Conservation (phyloP, 495 filamentous ascomycete species). For the Trichoderma orchidacearum region DNA sequence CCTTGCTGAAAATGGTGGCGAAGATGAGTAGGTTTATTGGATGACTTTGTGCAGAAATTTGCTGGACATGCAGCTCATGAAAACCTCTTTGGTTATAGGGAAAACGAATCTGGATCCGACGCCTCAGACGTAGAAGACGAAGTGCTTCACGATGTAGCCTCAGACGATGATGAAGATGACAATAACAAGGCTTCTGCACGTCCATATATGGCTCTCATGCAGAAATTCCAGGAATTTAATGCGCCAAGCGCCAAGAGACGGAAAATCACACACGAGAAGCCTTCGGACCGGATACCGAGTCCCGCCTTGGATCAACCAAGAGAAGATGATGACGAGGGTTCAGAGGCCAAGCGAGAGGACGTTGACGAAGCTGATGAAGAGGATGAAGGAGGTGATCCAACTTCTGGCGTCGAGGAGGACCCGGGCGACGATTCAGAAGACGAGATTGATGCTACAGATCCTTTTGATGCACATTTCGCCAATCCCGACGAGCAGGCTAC, state of each 20-base stretch:
- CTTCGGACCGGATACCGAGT: slow-evolving; percentile 3
- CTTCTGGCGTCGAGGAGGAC: slow-evolving; percentile 23
- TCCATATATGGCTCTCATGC: slow-evolving; percentile 54
- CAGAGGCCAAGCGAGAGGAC: slow-evolving; percentile 15
- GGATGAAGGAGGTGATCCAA: slow-evolving; percentile 15
- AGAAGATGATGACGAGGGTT: slow-evolving; percentile 7
- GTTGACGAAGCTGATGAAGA: slow-evolving; percentile 27
- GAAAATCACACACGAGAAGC: slow-evolving; percentile 39
- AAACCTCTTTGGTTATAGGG: not conserved
- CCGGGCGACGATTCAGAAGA: slow-evolving; percentile 29
- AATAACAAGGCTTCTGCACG: slow-evolving; percentile 22
- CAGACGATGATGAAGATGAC: slow-evolving; percentile 14
- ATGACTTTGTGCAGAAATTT: not conserved
- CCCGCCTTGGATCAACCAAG: slow-evolving; percentile 4
- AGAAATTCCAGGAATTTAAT: slow-evolving; percentile 42
- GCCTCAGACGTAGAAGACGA: slow-evolving; percentile 14
- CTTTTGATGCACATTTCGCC: slow-evolving; percentile 71
- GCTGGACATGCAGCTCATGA: not conserved
- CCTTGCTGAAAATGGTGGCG: slow-evolving; percentile 11
- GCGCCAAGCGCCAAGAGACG: slow-evolving; percentile 51
- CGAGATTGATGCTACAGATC: slow-evolving; percentile 45
- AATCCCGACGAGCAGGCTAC: slow-evolving; percentile 43
- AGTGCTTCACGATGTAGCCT: too few species aligned
- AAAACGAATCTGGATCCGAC: slow-evolving; percentile 28
- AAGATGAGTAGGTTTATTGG: slow-evolving; percentile 19